Evolutionary conservation across 768 basidiomycete species (phyloP).

Genomic region (Suillus ampliporus): DNA sequence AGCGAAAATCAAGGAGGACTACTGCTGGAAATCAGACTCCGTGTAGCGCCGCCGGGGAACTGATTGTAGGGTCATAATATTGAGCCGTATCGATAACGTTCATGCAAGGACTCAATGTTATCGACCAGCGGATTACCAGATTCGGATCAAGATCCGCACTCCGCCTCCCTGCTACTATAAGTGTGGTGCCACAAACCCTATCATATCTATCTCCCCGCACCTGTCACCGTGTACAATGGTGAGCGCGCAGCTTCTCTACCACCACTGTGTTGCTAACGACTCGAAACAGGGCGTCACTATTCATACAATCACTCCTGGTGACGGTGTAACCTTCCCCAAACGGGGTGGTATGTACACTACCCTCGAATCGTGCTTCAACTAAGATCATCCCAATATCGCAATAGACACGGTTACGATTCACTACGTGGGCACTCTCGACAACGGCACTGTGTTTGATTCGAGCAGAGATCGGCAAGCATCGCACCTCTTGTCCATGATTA

Average conservation of each 20-base stretch:
- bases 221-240: conserved; percentile 39
- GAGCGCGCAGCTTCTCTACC: conserved; percentile 17
- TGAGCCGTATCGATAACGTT: conserved; percentile 13
- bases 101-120: conserved; percentile 15
- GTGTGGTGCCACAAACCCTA: conserved; percentile 34
- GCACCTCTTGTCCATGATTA: conserved; percentile 1
- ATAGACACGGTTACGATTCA: conserved; percentile 77
- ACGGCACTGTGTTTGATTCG: conserved; percentile 77
- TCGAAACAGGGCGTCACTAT: conserved; percentile 70
- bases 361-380: conserved; percentile 12
- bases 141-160: conserved; percentile 82
- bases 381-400: conserved; percentile 31
- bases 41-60: not conserved
- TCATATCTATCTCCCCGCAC: conserved; percentile 29
- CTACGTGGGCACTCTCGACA: conserved; percentile 73
- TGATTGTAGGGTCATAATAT: conserved; percentile 8
- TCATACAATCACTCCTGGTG: conserved; percentile 61
- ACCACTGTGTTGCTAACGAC: conserved; percentile 11
- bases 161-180: conserved; percentile 56
- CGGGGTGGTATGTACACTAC: conserved; percentile 61
- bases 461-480: conserved; percentile 70
- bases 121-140: conserved; percentile 33
- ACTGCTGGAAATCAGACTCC: conserved; percentile 3
- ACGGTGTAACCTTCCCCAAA: conserved; percentile 69
- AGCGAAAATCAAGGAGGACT: not conserved